phyloP scores from a whole-genome alignment of 768 basidiomycete genomes.

The Roridomyces roridus region DNA sequence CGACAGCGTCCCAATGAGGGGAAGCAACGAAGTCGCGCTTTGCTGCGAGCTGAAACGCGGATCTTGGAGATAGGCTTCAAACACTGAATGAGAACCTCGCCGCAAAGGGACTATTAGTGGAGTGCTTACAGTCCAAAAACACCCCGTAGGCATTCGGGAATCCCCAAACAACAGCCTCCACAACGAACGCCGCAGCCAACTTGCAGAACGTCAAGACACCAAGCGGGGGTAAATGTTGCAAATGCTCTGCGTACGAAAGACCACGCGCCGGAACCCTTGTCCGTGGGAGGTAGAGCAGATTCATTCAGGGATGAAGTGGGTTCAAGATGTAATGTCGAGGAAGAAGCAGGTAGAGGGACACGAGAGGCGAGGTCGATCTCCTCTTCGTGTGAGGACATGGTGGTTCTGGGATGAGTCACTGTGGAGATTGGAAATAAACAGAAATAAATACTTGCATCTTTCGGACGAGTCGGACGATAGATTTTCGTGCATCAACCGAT shows the following conservation, averaged over 20 bases:
- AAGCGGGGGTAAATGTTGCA: no score
- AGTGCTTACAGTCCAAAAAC: constrained; percentile 31
- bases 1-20: no score
- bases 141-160: constrained; percentile 36
- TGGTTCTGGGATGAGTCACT: no score
- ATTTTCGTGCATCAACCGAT: no score
- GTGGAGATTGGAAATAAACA: no score
- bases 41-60: constrained; percentile 26
- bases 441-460: no score
- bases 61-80: constrained; percentile 31
- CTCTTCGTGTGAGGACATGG: no score
- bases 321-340: not conserved
- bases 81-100: not conserved
- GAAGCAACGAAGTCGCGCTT: constrained; percentile 32
- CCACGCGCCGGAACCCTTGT: constrained; percentile 32
- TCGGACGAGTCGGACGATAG: no score
- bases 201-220: constrained; percentile 1
- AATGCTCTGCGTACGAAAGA: constrained; percentile 27
- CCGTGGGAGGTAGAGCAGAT: constrained; percentile 26
- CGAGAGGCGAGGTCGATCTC: constrained; percentile 19
- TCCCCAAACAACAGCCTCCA: constrained; percentile 36
- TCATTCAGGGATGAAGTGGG: no score
- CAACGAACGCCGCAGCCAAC: constrained; percentile 33
- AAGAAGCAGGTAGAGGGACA: constrained; percentile 13
- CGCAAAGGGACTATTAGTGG: not conserved